These are phyloP conservation scores for Cruciata laevipes DNA, from an alignment of 257 asterid species.

Conservation along the genomic window DNA sequence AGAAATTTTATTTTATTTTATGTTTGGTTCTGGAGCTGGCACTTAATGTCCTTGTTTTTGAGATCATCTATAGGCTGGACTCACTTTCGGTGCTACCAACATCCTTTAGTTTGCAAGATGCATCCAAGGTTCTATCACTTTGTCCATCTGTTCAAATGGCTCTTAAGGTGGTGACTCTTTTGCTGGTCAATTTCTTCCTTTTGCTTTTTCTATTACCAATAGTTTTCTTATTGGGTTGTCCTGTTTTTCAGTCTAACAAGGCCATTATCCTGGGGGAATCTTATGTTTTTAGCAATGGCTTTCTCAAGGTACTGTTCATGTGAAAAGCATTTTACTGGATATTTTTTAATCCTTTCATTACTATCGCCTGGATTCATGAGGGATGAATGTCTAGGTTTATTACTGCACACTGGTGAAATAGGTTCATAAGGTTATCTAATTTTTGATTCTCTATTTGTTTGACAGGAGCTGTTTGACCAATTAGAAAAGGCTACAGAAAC, in stretches of 20 bases:
- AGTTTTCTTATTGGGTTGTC: slow-evolving; percentile 15
- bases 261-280: slow-evolving; percentile 81
- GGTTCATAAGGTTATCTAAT: slow-evolving; percentile 4
- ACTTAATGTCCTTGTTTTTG: slow-evolving; percentile 5
- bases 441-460: slow-evolving; percentile 15
- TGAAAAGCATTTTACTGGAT: neutral
- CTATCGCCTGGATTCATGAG: neutral
- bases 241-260: slow-evolving; percentile 58
- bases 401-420: neutral
- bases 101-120: slow-evolving; percentile 78
- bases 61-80: slow-evolving; percentile 61
- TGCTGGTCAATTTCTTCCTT: neutral
- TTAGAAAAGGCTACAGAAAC: slow-evolving; percentile 72
- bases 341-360: neutral
- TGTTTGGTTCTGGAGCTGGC: slow-evolving; percentile 4
- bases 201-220: neutral
- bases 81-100: slow-evolving; percentile 78
- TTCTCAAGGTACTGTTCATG: slow-evolving; percentile 59
- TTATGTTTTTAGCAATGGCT: slow-evolving; percentile 61
- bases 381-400: neutral
- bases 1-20: neutral
- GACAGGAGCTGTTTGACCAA: slow-evolving; percentile 64
- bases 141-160: slow-evolving; percentile 78
- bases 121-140: slow-evolving; percentile 69
- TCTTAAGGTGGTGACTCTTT: slow-evolving; percentile 46